phyloP scores from a whole-genome alignment of 306 rosid genomes.

The Psophocarpus tetragonolobus region DNA sequence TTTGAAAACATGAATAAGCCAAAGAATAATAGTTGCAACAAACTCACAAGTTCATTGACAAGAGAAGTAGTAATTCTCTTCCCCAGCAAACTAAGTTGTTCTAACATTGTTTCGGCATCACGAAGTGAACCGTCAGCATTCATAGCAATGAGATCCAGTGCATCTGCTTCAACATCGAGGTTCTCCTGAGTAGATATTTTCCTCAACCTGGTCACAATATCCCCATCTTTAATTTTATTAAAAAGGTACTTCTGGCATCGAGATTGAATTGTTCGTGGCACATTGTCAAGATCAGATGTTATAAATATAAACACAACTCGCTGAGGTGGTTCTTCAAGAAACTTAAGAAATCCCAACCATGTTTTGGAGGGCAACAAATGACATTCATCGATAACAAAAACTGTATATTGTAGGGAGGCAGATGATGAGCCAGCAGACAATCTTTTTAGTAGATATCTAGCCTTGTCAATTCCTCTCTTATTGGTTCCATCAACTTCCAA shows the following conservation, averaged over 20 bases:
- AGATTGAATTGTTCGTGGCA: conserved; percentile 86
- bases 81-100: conserved; percentile 93
- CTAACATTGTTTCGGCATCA: conserved; percentile 98
- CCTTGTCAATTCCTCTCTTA: conserved; percentile 80
- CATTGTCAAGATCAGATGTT: conserved; percentile 90
- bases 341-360: conserved; percentile 91
- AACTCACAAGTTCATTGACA: conserved; percentile 96
- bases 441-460: conserved; percentile 65
- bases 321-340: conserved; percentile 86
- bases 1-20: conserved; percentile 6
- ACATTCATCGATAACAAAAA: conserved; percentile 91
- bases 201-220: conserved; percentile 73
- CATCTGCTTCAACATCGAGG: conserved; percentile 82
- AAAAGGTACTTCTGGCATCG: conserved; percentile 93
- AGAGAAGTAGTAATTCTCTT: conserved; percentile 87
- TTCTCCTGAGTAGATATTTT: conserved; percentile 73
- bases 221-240: conserved; percentile 89
- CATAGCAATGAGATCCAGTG: conserved; percentile 89
- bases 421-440: conserved; percentile 50
- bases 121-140: conserved; percentile 98
- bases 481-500: conserved; percentile 85
- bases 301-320: conserved; percentile 79
- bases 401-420: conserved; percentile 55
- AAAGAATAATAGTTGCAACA: conserved; percentile 34
- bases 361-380: conserved; percentile 88